Conservation (phyloP, 2,329 filamentous ascomycete genomes). For the Dothistroma septosporum region DNA sequence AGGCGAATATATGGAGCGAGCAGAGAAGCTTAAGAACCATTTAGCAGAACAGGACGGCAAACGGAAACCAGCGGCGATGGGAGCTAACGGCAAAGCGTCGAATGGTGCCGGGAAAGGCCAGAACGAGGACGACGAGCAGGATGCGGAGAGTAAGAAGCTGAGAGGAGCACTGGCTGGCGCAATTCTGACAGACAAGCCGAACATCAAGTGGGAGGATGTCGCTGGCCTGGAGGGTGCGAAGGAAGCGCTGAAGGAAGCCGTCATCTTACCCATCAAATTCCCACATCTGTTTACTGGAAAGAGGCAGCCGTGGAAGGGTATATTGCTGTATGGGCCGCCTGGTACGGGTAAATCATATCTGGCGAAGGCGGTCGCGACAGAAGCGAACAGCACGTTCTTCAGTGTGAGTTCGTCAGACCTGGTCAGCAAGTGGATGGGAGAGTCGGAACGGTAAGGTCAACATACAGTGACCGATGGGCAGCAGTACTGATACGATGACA, state of each 20-base stretch:
- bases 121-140: conserved; percentile 60
- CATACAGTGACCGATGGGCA: not conserved
- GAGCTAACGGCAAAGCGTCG: conserved; percentile 64
- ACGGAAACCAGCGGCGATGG: conserved; percentile 68
- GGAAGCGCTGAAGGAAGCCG: conserved; percentile 95
- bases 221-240: conserved; percentile 91
- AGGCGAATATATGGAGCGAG: conserved; percentile 95
- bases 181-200: conserved; percentile 91
- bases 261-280: conserved; percentile 97
- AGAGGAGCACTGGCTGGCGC: conserved; percentile 85
- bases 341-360: conserved; percentile 97
- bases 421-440: conserved; percentile 99
- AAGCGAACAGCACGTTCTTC: conserved; percentile 99
- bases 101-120: conserved; percentile 60
- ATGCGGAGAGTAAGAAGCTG: conserved; percentile 94
- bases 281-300: conserved; percentile 94
- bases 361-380: conserved; percentile 94
- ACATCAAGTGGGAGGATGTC: conserved; percentile 97
- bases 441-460: conserved; percentile 79
- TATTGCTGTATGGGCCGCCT: conserved; percentile 89
- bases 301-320: conserved; percentile 96
- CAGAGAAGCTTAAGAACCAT: conserved; percentile 95
- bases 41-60: conserved; percentile 66
- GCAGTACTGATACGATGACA: conserved; percentile 38
- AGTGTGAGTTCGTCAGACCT: conserved; percentile 95